A percentile compares a stretch with the other conserved stretches of the same genome.
phyloP scores from a whole-genome alignment of 805 yeast species.

The Metschnikowia similis region DNA sequence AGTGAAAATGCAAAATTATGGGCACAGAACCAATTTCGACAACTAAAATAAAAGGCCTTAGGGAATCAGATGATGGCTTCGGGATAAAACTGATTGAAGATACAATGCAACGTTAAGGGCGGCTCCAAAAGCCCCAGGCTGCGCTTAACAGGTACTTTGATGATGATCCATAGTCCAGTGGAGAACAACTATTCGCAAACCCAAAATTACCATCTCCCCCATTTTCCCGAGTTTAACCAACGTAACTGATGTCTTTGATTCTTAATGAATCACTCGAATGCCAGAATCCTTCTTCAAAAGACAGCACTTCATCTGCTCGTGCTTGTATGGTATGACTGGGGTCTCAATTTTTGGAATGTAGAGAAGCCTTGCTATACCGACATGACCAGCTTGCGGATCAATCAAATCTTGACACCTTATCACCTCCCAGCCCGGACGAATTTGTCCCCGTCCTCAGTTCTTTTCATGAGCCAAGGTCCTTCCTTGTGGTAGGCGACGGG shows the following conservation, averaged over 20 bases:
- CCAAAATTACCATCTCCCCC: neutral
- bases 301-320: slow-evolving; percentile 51
- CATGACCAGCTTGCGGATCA: slow-evolving; percentile 48
- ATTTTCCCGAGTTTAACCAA: neutral
- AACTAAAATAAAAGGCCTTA: slow-evolving; percentile 21
- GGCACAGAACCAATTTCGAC: slow-evolving; percentile 47
- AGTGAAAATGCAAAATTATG: slow-evolving; percentile 92
- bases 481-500: slow-evolving; percentile 39
- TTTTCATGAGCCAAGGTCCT: slow-evolving; percentile 26
- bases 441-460: slow-evolving; percentile 14
- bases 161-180: slow-evolving; percentile 14
- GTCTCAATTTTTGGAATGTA: slow-evolving; percentile 43
- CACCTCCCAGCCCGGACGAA: slow-evolving; percentile 43
- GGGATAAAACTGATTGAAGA: slow-evolving; percentile 46
- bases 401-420: slow-evolving; percentile 48
- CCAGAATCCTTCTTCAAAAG: slow-evolving; percentile 16
- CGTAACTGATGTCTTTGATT: neutral
- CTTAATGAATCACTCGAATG: neutral
- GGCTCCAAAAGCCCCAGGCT: slow-evolving; percentile 46
- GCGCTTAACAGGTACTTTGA: slow-evolving; percentile 53
- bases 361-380: slow-evolving; percentile 50
- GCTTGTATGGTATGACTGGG: slow-evolving; percentile 25
- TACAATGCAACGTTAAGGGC: slow-evolving; percentile 49
- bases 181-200: neutral
- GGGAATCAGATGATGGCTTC: slow-evolving; percentile 26